Evolutionary conservation across 768 basidiomycete genomes (phyloP).

Genomic region (Sarcomyxa edulis): DNA sequence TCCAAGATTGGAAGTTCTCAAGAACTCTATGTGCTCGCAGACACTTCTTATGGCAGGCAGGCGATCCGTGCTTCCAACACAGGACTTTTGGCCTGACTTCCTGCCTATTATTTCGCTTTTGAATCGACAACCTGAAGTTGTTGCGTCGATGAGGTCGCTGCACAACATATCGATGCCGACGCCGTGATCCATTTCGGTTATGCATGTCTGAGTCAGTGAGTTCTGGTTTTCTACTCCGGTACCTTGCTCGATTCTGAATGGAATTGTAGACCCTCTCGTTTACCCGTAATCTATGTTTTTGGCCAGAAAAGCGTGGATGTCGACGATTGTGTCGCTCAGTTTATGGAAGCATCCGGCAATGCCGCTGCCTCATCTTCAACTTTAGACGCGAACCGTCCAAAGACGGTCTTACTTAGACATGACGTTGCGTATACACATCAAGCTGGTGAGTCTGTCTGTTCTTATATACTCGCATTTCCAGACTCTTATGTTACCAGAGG

Average conservation of each 20-base stretch:
- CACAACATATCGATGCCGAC: slow-evolving; percentile 90
- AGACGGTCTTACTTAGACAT: slow-evolving; percentile 52
- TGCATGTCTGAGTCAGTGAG: slow-evolving; percentile 91
- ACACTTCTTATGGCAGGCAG: slow-evolving; percentile 96
- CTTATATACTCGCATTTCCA: background rate
- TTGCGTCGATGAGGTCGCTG: slow-evolving; percentile 94
- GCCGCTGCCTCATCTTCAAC: too few relatives aligned
- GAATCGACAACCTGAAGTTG: slow-evolving; percentile 49
- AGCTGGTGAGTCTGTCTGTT: slow-evolving; percentile 38
- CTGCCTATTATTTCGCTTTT: slow-evolving; percentile 2
- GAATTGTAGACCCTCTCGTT: slow-evolving; percentile 76
- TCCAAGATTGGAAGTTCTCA: slow-evolving; percentile 22
- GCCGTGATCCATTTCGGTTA: slow-evolving; percentile 93
- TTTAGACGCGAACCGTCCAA: too few relatives aligned
- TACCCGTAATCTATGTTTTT: slow-evolving; percentile 90
- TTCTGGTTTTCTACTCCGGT: slow-evolving; percentile 8
- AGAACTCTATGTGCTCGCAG: slow-evolving; percentile 89
- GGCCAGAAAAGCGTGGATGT: slow-evolving; percentile 67
- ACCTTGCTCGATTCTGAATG: background rate
- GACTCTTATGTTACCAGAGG: slow-evolving; percentile 20
- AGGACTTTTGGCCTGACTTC: slow-evolving; percentile 8
- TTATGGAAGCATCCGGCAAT: too few relatives aligned
- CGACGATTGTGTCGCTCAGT: slow-evolving; percentile 37
- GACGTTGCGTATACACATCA: slow-evolving; percentile 76
- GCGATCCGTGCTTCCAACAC: slow-evolving; percentile 15